Evolutionary conservation across 345 rosid genomes (phyloP), one percentile per base, ranked within the genome.

Genomic region (Firmiana major): DNA sequence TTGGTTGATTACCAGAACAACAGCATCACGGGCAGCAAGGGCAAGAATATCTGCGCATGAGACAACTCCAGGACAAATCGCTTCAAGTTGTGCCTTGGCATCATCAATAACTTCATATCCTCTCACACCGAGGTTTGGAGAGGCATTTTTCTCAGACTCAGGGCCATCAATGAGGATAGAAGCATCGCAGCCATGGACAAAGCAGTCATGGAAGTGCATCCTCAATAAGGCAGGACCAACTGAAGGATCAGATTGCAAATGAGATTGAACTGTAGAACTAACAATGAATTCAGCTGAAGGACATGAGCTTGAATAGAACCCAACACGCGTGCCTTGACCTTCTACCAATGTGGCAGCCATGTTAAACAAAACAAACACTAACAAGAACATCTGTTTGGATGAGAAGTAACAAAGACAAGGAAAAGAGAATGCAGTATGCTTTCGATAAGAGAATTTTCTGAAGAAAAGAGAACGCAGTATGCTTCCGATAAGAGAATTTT

Each of bases 171-270:
- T 51, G 57, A 69, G 73, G 38, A 90, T 48, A 0, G 97, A 92
- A 16, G 85, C 94, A 7, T 90, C 93, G 7, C 97, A 92, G 17
- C 97, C 93, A 91, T 90, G 19, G 21, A 86, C 94, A 63, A 89
- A 86, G 71, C 90, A 90, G 75, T 90, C 94, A 49, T 89, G 94
- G 82, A 79, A 90, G 10, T 90, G 94, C 80, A 85, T 69, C 73
- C 73, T 69, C n/a, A 69, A 38, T 17, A 69, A 4, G 49, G 55
- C 40, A 8, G 73, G 73, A 45, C 38, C 73, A 46, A 69, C 4
- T 28, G 55, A 3, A 21, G 73, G 57, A 26, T 69, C 49, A 26
- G 73, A 69, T 3, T 28, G 73, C 6, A 69, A 45, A 15, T 46
- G 73, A 15, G 73, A 69, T 9, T 46, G 40, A 46, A 69, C 57